Evolutionary conservation across 108 stramenopile species (phyloP).

Genomic region (Nitzschia palea): DNA sequence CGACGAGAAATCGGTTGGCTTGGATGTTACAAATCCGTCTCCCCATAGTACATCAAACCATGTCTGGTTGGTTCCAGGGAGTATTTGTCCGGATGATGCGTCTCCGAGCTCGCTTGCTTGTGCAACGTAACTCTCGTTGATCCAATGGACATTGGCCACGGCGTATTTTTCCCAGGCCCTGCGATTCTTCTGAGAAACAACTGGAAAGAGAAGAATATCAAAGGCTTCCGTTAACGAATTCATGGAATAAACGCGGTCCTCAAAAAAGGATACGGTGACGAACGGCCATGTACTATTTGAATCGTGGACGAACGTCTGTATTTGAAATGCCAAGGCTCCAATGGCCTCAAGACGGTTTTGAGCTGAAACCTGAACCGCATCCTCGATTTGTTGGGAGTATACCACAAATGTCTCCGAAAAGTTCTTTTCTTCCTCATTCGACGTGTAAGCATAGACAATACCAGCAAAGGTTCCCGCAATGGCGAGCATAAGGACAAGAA

Average conservation of each 20-base stretch:
- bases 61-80: neutral
- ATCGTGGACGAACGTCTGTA: neutral
- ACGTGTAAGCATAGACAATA: neutral
- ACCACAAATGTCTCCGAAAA: constrained; percentile 2
- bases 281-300: constrained; percentile 6
- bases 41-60: constrained; percentile 11
- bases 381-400: neutral
- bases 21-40: neutral
- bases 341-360: constrained; percentile 10
- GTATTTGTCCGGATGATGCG: neutral
- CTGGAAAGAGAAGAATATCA: constrained; percentile 5
- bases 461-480: neutral
- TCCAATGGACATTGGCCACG: neutral
- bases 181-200: neutral
- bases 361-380: neutral
- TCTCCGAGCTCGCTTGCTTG: neutral
- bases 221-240: constrained; percentile 9
- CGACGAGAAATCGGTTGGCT: neutral
- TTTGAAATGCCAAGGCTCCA: constrained; percentile 6
- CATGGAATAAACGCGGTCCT: neutral
- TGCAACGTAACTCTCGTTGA: neutral
- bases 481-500: neutral
- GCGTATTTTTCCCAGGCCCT: neutral
- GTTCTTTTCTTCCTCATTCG: neutral
- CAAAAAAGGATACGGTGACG: constrained; percentile 17